Percentiles rank a stretch among this genome's conserved stretches.
phyloP scores from a whole-genome alignment of 2,329 filamentous ascomycete genomes.

The Cytospora paraplurivora region DNA sequence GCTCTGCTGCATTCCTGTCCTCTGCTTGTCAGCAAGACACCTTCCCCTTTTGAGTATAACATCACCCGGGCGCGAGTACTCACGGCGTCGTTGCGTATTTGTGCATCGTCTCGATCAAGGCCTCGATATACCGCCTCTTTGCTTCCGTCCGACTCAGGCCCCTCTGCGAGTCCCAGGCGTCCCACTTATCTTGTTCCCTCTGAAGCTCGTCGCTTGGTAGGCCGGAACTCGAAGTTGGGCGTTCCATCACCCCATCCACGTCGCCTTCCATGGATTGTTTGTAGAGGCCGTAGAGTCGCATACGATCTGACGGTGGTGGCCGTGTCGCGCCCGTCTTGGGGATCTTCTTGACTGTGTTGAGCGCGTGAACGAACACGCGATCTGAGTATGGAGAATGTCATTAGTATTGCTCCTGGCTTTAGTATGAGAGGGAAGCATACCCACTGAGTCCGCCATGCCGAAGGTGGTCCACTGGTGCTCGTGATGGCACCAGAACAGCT shows the following conservation, averaged over 20 bases:
- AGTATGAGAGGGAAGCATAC: constrained; percentile 38
- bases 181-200: constrained; percentile 73
- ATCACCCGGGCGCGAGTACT: constrained; percentile 41
- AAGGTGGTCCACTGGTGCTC: constrained; percentile 15
- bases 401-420: constrained; percentile 4
- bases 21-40: constrained; percentile 11
- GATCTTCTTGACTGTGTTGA: constrained; percentile 98
- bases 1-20: constrained; percentile 73
- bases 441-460: constrained; percentile 56
- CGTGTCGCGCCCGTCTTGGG: constrained; percentile 88
- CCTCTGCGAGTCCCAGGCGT: constrained; percentile 90
- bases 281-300: constrained; percentile 96
- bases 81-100: constrained; percentile 84
- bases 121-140: constrained; percentile 91
- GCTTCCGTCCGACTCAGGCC: constrained; percentile 86
- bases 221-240: constrained; percentile 60
- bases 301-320: constrained; percentile 79
- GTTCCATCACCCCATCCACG: constrained; percentile 89
- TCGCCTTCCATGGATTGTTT: constrained; percentile 99
- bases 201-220: constrained; percentile 56
- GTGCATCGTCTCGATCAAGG: constrained; percentile 95
- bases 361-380: constrained; percentile 96
- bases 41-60: no score
- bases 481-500: constrained; percentile 21
- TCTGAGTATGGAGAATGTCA: constrained; percentile 56